phyloP scores from a whole-genome alignment of 2,329 filamentous ascomycete genomes.

The Ramularia endophylla region DNA sequence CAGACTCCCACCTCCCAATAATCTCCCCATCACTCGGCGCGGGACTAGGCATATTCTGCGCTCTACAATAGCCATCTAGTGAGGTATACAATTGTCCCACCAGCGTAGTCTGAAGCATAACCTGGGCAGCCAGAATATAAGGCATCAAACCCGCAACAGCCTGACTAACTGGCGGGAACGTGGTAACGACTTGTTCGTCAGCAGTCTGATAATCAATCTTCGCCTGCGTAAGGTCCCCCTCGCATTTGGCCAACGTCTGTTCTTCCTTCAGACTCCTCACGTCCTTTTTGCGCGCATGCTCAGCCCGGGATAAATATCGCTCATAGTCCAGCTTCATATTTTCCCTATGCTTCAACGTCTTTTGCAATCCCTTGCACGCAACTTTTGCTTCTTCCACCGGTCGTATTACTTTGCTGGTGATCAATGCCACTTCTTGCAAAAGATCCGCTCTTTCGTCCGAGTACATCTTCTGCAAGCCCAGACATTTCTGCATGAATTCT shows the following conservation, averaged over 20 bases:
- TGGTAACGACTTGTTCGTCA: slow-evolving; percentile 66
- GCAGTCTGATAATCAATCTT: slow-evolving; percentile 64
- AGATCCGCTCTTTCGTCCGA: slow-evolving; percentile 66
- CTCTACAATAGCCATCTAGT: slow-evolving; percentile 65
- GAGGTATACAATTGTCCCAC: slow-evolving; percentile 74
- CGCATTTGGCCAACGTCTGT: slow-evolving; percentile 61
- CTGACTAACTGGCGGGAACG: slow-evolving; percentile 64
- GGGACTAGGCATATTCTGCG: slow-evolving; percentile 63
- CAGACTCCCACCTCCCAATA: slow-evolving; percentile 57
- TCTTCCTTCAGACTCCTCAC: slow-evolving; percentile 69
- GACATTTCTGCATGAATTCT: slow-evolving; percentile 57
- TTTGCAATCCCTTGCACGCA: slow-evolving; percentile 65
- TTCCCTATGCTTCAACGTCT: slow-evolving; percentile 78
- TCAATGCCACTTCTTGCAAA: slow-evolving; percentile 61
- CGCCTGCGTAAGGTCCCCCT: slow-evolving; percentile 62
- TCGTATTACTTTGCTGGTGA: slow-evolving; percentile 63
- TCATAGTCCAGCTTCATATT: slow-evolving; percentile 79
- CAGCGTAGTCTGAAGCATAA: slow-evolving; percentile 70
- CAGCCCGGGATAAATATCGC: slow-evolving; percentile 64
- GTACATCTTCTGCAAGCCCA: slow-evolving; percentile 61
- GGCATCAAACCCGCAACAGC: slow-evolving; percentile 70
- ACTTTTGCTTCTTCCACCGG: slow-evolving; percentile 66
- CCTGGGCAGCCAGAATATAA: slow-evolving; percentile 61
- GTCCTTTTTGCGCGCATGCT: slow-evolving; percentile 63
- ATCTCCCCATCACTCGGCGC: slow-evolving; percentile 68